Base-by-base conservation (phyloP, 768 basidiomycete genomes). In the Pilatotrama ljubarskyi region DNA sequence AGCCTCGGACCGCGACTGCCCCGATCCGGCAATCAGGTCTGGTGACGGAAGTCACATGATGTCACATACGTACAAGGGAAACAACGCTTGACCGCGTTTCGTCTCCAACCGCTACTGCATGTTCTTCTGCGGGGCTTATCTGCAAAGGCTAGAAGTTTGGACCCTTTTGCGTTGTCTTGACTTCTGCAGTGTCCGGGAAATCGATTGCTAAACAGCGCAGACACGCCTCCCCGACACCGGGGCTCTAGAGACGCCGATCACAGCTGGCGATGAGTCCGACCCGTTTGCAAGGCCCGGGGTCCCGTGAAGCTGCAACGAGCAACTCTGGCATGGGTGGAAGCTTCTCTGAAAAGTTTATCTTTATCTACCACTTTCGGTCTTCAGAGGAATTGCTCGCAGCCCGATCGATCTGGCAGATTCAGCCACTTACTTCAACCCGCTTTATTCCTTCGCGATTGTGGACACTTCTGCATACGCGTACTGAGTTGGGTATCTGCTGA, bases 21-120 rank as follows among this genome's bases (percentile, higher is more conserved):
- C 56, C 35, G 55, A 61, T 58, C n/a, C 42, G 63, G 62, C 50
- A 55, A 59, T 58, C 62, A 52, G 42, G 55, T 52, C 26, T 32
- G 44, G 55, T 57, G 46, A 62, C 57, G 17, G 6, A 5, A 14
- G 61, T 53, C 44, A 62, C 43, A 35, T 37, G 62, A 35, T 37
- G 62, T 63, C 48, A 63, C 61, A 38, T 42, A 52, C 46, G 43
- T 53, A 59, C 43, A 42, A 35, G 18, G 42, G 40, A 53, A 50
- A 50, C 55, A 49, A 35, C 24, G 47, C 51, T 20, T 18, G 46
- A 3, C 13, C 8, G 44, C 22, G 32, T n/a, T 17, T 40, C 24
- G n/a, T 17, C 36, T 36, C 25, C 15, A 17, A 3, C 37, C 47
- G 25, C 25, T 38, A 20, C 20, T 22, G n/a, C 44, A 24, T 29